Base-by-base conservation (phyloP, 768 basidiomycete species). In the Collybia sordida region DNA sequence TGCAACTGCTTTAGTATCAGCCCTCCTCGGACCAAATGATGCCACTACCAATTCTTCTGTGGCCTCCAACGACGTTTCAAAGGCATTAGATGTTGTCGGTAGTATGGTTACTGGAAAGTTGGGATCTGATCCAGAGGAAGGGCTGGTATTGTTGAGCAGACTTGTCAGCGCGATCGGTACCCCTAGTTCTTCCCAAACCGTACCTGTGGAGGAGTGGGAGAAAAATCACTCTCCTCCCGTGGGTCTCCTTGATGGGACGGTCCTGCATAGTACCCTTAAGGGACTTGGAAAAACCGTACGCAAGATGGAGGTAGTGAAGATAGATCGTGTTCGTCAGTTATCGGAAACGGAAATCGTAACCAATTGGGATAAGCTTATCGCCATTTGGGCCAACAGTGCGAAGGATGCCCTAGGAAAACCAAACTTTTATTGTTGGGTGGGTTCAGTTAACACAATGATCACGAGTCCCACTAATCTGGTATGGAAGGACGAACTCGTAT, bases 221-320 rank as follows among this genome's bases (percentile, higher is more conserved):
- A 39, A 58, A 40, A 49, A 56, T 39, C 50, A 68, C 36, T 51
- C 55, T 6, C 66, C 73, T 25, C 55, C 71, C 4, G 57, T 50
- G 15, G 50, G 62, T 22, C 61, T 86, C 2, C 70, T 85, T 42
- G 69, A 81, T 42, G 81, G 79, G 4, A 66, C 66, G 31, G 51
- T 78, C n/a, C 45, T 76, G 27, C 58, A 65, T 15, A 50, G 57
- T 3, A 61, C 58, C 18, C 54, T 54, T 42, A 54, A 64, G 18
- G 42, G 45, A 6, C 59, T 77, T 6, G 57, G 60, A 6, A 44
- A 59, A 7, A 43, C 53, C 4, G 51, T 75, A n/a, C 57, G 51
- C n/a, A 55, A 56, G 14, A 59, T 73, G 22, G 56, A 49, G 8
- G 50, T 44, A 3, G 54, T 69, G 40, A 51, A 63, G 3, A 22